phyloP scores from a whole-genome alignment of 768 basidiomycete genomes.

The Exsudoporus frostii region DNA sequence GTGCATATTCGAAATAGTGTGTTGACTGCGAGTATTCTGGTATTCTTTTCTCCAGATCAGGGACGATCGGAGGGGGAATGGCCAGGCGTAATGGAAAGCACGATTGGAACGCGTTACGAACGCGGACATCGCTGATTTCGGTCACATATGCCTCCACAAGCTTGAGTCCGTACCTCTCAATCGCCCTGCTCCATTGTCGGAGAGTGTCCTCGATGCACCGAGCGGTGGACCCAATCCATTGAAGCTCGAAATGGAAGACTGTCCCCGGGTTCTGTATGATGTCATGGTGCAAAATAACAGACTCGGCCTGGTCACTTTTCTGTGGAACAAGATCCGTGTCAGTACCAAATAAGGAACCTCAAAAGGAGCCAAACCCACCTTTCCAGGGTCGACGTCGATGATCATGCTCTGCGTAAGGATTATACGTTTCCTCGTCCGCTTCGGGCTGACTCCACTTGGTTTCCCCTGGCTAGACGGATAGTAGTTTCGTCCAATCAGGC shows the following conservation, averaged over 20 bases:
- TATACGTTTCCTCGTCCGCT: slow-evolving; percentile 54
- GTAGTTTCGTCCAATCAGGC: slow-evolving; percentile 30
- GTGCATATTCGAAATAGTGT: slow-evolving; percentile 79
- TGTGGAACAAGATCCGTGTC: slow-evolving; percentile 30
- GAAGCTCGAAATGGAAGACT: slow-evolving; percentile 94
- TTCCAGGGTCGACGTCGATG: slow-evolving; percentile 79
- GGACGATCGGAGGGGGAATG: slow-evolving; percentile 67
- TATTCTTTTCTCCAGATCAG: slow-evolving; percentile 63
- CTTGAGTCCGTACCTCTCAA: slow-evolving; percentile 86
- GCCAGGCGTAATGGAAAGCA: slow-evolving; percentile 82
- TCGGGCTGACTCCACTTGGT: slow-evolving; percentile 37
- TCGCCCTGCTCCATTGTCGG: slow-evolving; percentile 73
- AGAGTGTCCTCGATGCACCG: slow-evolving; percentile 87
- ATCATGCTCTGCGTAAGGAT: slow-evolving; percentile 88
- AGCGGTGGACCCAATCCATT: slow-evolving; percentile 95
- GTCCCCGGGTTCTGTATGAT: slow-evolving; percentile 93
- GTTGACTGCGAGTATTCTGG: slow-evolving; percentile 62
- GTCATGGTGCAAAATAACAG: slow-evolving; percentile 87
- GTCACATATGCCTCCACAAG: slow-evolving; percentile 93
- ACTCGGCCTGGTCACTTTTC: slow-evolving; percentile 86
- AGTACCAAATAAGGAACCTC: slow-evolving; percentile 1
- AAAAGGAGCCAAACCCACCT: slow-evolving; percentile 40
- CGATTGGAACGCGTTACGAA: slow-evolving; percentile 87
- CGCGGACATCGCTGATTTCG: slow-evolving; percentile 83
- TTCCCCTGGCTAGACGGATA: slow-evolving; percentile 37